Percentiles rank a stretch among this genome's conserved stretches.
These are phyloP conservation scores for Curvularia sp. DNA, from an alignment of 2,329 filamentous ascomycete genomes.

Conservation along the genomic window DNA sequence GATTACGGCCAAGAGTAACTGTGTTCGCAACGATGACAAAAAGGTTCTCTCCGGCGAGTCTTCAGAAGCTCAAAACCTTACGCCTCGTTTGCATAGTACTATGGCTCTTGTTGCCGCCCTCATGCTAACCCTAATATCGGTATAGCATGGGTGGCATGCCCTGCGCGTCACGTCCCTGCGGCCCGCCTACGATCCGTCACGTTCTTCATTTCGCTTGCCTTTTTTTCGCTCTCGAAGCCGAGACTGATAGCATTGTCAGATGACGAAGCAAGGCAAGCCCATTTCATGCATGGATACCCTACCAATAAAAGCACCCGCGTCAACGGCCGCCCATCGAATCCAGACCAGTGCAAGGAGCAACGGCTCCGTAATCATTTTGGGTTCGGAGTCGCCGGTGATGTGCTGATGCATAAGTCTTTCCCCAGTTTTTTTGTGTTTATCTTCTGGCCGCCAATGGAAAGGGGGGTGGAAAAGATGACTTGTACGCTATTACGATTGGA, in stretches of 20 bases:
- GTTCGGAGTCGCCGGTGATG: conserved; percentile 18
- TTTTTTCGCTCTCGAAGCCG: conserved; percentile 11
- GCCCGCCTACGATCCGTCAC: conserved; percentile 33
- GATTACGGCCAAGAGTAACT: conserved; percentile 45
- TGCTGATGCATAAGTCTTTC: conserved; percentile 7
- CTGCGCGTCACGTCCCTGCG: conserved; percentile 27
- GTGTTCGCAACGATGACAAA: conserved; percentile 44
- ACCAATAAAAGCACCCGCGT: conserved; percentile 32
- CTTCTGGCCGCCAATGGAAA: conserved; percentile 8
- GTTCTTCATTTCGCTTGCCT: conserved; percentile 25
- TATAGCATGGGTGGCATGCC: conserved; percentile 34
- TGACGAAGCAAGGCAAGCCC: conserved; percentile 28
- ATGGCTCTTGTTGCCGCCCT: conserved; percentile 27
- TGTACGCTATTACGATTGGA: conserved; percentile 9
- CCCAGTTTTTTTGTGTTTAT: conserved; percentile 2
- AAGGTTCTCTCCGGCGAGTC: conserved; percentile 23
- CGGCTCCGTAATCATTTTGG: conserved; percentile 10
- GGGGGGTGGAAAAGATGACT: not conserved
- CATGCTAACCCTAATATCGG: conserved; percentile 31
- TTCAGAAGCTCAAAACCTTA: conserved; percentile 23
- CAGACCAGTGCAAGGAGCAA: not conserved
- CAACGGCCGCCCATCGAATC: conserved; percentile 18
- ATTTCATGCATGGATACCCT: conserved; percentile 46
- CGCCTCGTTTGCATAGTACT: conserved; percentile 17
- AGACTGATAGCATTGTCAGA: conserved; percentile 28